Conservation (phyloP, 176 grass and related monocot species). For the Oryza glumipatula region DNA sequence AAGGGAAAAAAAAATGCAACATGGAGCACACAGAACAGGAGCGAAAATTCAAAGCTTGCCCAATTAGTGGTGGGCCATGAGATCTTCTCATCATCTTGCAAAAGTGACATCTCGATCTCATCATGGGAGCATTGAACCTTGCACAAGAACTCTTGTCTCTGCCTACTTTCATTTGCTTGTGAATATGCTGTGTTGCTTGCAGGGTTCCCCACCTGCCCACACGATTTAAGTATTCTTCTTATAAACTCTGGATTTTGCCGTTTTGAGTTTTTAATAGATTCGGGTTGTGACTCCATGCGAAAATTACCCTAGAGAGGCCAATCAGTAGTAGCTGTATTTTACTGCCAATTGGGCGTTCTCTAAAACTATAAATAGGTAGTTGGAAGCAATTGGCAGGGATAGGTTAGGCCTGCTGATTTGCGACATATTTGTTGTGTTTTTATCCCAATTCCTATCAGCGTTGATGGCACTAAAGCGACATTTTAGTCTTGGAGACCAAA, state of each 20-base stretch:
- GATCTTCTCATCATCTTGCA: constrained; percentile 27
- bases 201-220: not conserved
- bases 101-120: constrained; percentile 36
- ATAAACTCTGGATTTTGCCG: not conserved
- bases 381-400: not conserved
- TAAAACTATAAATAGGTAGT: not conserved
- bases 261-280: not conserved
- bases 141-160: constrained; percentile 4
- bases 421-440: not conserved
- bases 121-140: constrained; percentile 33
- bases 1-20: not conserved
- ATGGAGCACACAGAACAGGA: constrained; percentile 2
- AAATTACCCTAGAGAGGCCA: not conserved
- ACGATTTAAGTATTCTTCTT: not conserved
- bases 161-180: constrained; percentile 37
- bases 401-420: not conserved
- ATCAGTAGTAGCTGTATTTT: not conserved
- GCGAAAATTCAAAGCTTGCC: not conserved
- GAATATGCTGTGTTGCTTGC: constrained; percentile 38
- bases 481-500: not conserved
- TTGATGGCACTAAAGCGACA: not conserved
- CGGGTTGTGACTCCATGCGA: not conserved
- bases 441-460: not conserved
- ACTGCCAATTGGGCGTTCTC: not conserved
- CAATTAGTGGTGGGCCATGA: constrained; percentile 26